Base-by-base conservation (phyloP, 176 grass and related monocot genomes). In the Phragmites australis region DNA sequence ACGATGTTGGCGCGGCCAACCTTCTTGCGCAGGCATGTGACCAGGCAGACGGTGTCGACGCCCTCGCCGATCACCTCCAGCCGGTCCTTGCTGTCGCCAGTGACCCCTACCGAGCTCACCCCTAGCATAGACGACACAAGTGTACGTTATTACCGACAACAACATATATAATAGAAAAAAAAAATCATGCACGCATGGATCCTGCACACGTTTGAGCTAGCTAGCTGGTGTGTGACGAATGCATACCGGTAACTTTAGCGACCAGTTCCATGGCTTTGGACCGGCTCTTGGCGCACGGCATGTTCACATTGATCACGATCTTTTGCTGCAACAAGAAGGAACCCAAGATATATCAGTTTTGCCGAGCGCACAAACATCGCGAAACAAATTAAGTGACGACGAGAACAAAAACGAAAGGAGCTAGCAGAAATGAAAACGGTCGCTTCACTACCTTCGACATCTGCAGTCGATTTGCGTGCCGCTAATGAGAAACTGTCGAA, bases 271-370 rank as follows among this genome's bases (percentile, higher is more conserved):
- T 85, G 2, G 89, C 81, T 16, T 82, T 82, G 8, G 32, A 29
- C 34, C 72, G 55, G 41, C 66, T 62, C 55, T 87, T 83, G 10
- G 75, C 74, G 2, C 22, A 48, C 15, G 76, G 16, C 79, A 91
- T 86, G 75, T 65, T 82, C 19, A 91, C 23, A 74, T 66, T 79
- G 52, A 93, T 88, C 3, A 91, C 74, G 21, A 94, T 91, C 85
- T 91, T 82, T 83, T 88, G 78, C 91, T 93, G 85, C 83, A 53
- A 2, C 15, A 59, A n/a, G n/a, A 27, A 6, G 10, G 57, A 7
- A 2, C 45, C 6, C n/a, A n/a, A n/a, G n/a, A 47, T 11, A 8
- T 9, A 47, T 47, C 45, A 47, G 45, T 14, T 47, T 14, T 43
- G 5, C 41, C 3, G 41, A 43, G 5, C 9, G 41, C 8, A 12